Evolutionary conservation across 352 stramenopile species (phyloP), one percentile per base, ranked within the genome.

Genomic region (Pythium myriotylum): DNA sequence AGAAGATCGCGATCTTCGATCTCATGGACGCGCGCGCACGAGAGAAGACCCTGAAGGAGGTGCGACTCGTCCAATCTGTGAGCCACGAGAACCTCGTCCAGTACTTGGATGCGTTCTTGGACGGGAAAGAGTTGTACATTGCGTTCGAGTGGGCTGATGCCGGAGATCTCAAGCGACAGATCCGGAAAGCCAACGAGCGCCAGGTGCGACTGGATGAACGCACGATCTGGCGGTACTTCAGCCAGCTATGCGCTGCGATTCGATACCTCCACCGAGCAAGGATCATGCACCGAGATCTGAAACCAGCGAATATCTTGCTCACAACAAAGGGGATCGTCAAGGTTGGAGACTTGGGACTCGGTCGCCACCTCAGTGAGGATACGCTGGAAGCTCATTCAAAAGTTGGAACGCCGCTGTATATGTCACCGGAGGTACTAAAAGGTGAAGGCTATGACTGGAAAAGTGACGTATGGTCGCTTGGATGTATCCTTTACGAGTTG

Each of bases 401-500:
- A 59, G 93, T 98, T 16, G 94, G 94, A 2, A 98, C 93, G 22
- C 94, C 94, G 37, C 73, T 98, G 20, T 98, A 98, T 66, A 98
- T 98, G 90, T 97, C 91, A 9, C 94, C 95, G 0, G 95, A 98
- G 54, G 91, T 98, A 33, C 78, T 98, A 19, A 82, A 89, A 2
- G 94, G 95, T 16, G 84, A 96, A 51, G 88, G 89, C 22, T 98
- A 98, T 68, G 91, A 97, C 62, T 97, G 88, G 88, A 98, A 97
- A 67, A 96, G 84, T 55, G 95, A 99, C 67, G 88, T 98, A 3
- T 99, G 95, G 95, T 94, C 77, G 29, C 79, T 99, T 35, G 95
- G 95, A 3, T 98, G 95, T 62, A 91, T 98, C 48, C 77, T 98
- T 26, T 99, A 98, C 69, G 95, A 99, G 68, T 76, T 99, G 4